Base-by-base conservation (phyloP, 805 yeast species). In the Blastobotrys attinorum region DNA sequence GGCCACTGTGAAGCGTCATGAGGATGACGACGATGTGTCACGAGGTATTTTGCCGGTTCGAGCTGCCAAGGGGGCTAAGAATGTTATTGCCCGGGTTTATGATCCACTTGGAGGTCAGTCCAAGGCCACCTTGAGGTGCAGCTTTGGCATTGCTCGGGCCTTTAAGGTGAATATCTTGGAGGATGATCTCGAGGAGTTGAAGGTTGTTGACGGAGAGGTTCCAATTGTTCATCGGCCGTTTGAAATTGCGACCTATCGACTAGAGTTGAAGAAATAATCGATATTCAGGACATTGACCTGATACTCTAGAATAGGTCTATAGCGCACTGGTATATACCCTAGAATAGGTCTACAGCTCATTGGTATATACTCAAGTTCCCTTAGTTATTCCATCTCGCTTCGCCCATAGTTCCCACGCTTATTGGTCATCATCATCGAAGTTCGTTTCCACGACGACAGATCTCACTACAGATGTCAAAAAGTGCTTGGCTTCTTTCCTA, bases 81-180 rank as follows among this genome's bases (percentile, higher is more conserved):
- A 80, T 7, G 65, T 86, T 22, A 69, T 89, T 21, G 67, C 84
- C 23, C 76, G 97, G 53, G 72, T 87, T 1, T 90, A 88, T 63
- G 98, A 90, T 58, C 67, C 95, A 0, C 69, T 90, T 37, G 98
- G 98, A 4, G 97, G 97, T 37, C 67, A 68, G 42, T 69, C 83
- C 1, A 58, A 55, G 3, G 89, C 83, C 1, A 58, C 50, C 3
- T 58, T 87, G 25, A 56, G 57, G 15, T 62, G 64, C 15, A 61
- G 23, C n/a, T 16, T 51, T 21, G 37, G 17, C 13, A 37, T 48
- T 32, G 40, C 41, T 31, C 71, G 74, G 56, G 79, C 81, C 4
- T 76, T 76, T 7, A 61, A 65, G 43, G 70, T 70, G 23, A 65
- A 68, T 43, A 48, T 63, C 22, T 56, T 65, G 35, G 74, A 67